Percentiles rank a stretch among this genome's conserved stretches.
phyloP scores from a whole-genome alignment of 495 filamentous ascomycete genomes.

The Trichocladium uniseriatum region DNA sequence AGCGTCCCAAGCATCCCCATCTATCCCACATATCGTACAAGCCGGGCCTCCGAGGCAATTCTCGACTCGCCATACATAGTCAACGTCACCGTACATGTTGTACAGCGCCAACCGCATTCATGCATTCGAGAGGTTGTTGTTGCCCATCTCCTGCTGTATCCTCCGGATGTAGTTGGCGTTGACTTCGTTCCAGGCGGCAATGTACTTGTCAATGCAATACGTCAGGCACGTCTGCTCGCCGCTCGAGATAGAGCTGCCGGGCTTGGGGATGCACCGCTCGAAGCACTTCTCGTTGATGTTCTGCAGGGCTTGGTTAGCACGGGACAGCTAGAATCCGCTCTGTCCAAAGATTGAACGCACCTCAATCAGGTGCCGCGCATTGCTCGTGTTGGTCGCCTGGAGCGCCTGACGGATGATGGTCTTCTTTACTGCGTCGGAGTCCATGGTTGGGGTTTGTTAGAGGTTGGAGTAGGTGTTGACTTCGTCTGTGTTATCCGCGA shows the following conservation, averaged over 20 bases:
- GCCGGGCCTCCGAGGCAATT: neutral
- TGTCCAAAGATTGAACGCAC: constrained; percentile 33
- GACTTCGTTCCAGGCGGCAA: constrained; percentile 81
- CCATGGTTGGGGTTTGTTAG: constrained; percentile 24
- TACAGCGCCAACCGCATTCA: neutral
- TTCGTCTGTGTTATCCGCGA: no score
- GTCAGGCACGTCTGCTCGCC: constrained; percentile 70
- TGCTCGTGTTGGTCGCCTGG: constrained; percentile 62
- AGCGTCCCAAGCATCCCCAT: neutral
- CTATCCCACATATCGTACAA: neutral
- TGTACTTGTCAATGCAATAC: constrained; percentile 96
- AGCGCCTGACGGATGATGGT: constrained; percentile 65
- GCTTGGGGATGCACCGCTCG: constrained; percentile 81
- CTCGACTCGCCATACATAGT: neutral
- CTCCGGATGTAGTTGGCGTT: constrained; percentile 64
- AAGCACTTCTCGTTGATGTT: constrained; percentile 98
- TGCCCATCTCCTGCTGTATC: constrained; percentile 51
- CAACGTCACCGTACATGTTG: neutral
- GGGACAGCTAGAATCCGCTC: no score
- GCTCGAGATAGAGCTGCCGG: constrained; percentile 64
- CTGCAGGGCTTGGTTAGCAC: constrained; percentile 36
- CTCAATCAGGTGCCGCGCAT: constrained; percentile 65
- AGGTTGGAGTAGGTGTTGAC: neutral
- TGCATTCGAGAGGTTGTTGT: constrained; percentile 7
- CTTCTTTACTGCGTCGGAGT: constrained; percentile 47